phyloP scores from a whole-genome alignment of 106 monocot species.

The Phalaenopsis equestris region DNA sequence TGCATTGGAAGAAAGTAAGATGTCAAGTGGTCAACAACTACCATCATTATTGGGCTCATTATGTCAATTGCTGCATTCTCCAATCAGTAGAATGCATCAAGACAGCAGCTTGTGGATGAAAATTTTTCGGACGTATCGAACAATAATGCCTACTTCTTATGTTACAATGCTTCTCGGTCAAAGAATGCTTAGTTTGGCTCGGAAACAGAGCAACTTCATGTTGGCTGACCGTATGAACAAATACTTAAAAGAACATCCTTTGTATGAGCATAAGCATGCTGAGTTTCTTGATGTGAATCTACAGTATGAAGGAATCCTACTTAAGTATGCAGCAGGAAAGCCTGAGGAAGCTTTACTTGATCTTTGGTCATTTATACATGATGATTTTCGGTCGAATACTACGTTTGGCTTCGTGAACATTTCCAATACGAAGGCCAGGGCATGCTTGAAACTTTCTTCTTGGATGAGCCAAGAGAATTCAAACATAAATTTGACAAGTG shows the following conservation, averaged over 20 bases:
- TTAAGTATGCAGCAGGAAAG: conserved; percentile 64
- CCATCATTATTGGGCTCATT: conserved; percentile 35
- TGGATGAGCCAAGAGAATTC: conserved; percentile 56
- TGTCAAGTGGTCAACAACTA: conserved; percentile 14
- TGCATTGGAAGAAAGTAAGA: conserved; percentile 57
- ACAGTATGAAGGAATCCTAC: conserved; percentile 67
- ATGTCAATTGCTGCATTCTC: conserved; percentile 33
- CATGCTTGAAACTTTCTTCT: conserved; percentile 75
- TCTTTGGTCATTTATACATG: conserved; percentile 58
- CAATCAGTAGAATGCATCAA: conserved; percentile 66
- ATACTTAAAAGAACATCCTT: conserved; percentile 46
- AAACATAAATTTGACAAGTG: conserved; percentile 27
- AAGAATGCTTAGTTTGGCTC: conserved; percentile 60
- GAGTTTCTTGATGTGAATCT: conserved; percentile 40
- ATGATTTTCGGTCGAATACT: conserved; percentile 31
- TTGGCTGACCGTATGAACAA: conserved; percentile 65
- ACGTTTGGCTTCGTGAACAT: conserved; percentile 17
- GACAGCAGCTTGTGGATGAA: conserved; percentile 91
- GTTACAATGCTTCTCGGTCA: conserved; percentile 55
- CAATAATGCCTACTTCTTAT: conserved; percentile 50
- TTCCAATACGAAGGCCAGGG: conserved; percentile 62
- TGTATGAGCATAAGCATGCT: conserved; percentile 21
- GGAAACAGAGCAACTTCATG: conserved; percentile 84
- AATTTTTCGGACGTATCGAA: conserved; percentile 61
- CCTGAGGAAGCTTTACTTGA: conserved; percentile 61